These are phyloP conservation scores for Penicillium sp. DNA, from an alignment of 2,329 filamentous ascomycete genomes.

Conservation along the genomic window DNA sequence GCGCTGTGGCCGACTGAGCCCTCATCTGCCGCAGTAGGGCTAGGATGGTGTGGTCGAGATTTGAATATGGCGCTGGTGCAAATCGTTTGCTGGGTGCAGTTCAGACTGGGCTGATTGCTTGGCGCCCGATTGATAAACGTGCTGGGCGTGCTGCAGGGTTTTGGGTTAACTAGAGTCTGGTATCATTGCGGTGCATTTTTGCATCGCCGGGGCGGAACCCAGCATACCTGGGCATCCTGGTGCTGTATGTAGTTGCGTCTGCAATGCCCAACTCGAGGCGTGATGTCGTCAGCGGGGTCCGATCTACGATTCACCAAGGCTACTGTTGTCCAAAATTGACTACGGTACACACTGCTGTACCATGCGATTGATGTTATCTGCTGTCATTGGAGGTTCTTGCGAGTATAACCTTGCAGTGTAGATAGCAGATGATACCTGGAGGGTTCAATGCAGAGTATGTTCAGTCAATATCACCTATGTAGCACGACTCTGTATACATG, in stretches of 20 bases:
- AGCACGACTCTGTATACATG: neutral
- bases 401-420: neutral
- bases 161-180: slow-evolving; percentile 1
- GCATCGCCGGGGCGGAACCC: neutral
- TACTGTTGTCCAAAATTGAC: neutral
- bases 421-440: too few relatives aligned
- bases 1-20: neutral
- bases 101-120: too few relatives aligned
- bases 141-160: slow-evolving; percentile 5
- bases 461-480: neutral
- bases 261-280: neutral
- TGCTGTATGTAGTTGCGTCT: too few relatives aligned
- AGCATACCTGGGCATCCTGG: neutral
- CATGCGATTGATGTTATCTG: neutral
- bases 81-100: neutral
- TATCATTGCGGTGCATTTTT: neutral
- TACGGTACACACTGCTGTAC: neutral
- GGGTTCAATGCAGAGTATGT: neutral
- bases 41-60: neutral
- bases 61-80: neutral
- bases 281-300: neutral
- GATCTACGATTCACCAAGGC: neutral
- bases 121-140: slow-evolving; percentile 4
- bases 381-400: neutral
- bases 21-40: neutral